Conservation (phyloP, 2,329 filamentous ascomycete genomes). For the Verticillium klebahnii region DNA sequence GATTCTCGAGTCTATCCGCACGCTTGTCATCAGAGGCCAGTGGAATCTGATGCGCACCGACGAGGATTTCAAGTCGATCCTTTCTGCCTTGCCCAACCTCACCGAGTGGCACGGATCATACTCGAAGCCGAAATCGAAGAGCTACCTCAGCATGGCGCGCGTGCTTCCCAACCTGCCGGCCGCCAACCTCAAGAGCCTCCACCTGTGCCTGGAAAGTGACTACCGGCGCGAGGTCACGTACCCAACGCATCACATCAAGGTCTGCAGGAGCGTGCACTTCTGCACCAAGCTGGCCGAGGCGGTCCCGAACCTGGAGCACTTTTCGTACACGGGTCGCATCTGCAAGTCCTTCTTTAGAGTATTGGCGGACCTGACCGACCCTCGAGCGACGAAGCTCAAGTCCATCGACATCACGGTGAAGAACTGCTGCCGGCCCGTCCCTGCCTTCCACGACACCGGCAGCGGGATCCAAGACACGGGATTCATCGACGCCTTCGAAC, state of each 20-base stretch:
- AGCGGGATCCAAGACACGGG: conserved; percentile 67
- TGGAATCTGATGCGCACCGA: conserved; percentile 69
- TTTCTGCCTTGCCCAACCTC: conserved; percentile 61
- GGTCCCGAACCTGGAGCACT: conserved; percentile 58
- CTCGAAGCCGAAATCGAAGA: conserved; percentile 70
- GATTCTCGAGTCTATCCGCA: conserved; percentile 52
- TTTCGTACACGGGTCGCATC: conserved; percentile 68
- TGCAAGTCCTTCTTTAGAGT: conserved; percentile 65
- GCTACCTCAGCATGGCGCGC: conserved; percentile 63
- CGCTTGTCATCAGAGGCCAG: conserved; percentile 68
- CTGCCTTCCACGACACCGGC: conserved; percentile 56
- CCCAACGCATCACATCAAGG: conserved; percentile 57
- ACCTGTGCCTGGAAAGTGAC: conserved; percentile 67
- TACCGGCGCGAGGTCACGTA: conserved; percentile 61
- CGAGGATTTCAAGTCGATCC: conserved; percentile 58
- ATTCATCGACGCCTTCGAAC: conserved; percentile 69
- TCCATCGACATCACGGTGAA: conserved; percentile 70
- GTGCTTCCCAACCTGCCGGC: conserved; percentile 55
- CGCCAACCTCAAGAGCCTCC: conserved; percentile 54
- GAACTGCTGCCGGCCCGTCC: conserved; percentile 61
- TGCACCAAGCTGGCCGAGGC: conserved; percentile 59
- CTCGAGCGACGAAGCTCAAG: conserved; percentile 49
- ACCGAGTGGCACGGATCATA: conserved; percentile 58
- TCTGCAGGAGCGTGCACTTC: conserved; percentile 56
- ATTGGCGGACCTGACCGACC: conserved; percentile 44